Conservation (phyloP, 108 stramenopile species). For the Discostella stelligeroides region DNA sequence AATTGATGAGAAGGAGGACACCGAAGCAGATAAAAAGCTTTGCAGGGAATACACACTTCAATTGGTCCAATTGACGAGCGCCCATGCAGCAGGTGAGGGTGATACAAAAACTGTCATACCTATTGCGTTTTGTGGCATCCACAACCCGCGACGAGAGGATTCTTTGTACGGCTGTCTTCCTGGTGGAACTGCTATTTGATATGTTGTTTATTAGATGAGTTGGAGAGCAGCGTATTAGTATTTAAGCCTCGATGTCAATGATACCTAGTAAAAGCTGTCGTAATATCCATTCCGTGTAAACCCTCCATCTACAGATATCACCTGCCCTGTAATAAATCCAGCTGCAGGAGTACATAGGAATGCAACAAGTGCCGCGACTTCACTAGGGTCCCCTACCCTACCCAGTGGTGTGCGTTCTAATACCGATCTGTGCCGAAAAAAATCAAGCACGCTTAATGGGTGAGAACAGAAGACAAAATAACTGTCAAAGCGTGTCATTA, state of each 20-base stretch:
- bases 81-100: slow-evolving; percentile 10
- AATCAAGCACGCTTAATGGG: not conserved
- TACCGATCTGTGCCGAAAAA: slow-evolving; percentile 42
- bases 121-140: slow-evolving; percentile 75
- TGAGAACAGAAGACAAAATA: not conserved
- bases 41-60: slow-evolving; percentile 65
- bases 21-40: slow-evolving; percentile 47
- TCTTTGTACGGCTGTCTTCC: slow-evolving; percentile 62
- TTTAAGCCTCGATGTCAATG: not conserved
- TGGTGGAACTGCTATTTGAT: slow-evolving; percentile 35
- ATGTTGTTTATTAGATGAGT: not conserved
- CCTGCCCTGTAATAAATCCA: slow-evolving; percentile 95
- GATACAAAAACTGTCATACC: slow-evolving; percentile 42
- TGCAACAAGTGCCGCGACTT: slow-evolving; percentile 85
- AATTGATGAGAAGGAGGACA: slow-evolving; percentile 13
- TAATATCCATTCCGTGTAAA: slow-evolving; percentile 81
- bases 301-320: slow-evolving; percentile 94
- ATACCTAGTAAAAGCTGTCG: slow-evolving; percentile 20
- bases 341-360: slow-evolving; percentile 91
- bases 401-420: slow-evolving; percentile 78
- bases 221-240: too few species aligned
- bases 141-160: slow-evolving; percentile 61
- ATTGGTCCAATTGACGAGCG: slow-evolving; percentile 27
- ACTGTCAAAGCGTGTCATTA: too few species aligned
- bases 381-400: slow-evolving; percentile 77